Conservation (phyloP, 805 yeast genomes). For the Wickerhamiella lipophila region DNA sequence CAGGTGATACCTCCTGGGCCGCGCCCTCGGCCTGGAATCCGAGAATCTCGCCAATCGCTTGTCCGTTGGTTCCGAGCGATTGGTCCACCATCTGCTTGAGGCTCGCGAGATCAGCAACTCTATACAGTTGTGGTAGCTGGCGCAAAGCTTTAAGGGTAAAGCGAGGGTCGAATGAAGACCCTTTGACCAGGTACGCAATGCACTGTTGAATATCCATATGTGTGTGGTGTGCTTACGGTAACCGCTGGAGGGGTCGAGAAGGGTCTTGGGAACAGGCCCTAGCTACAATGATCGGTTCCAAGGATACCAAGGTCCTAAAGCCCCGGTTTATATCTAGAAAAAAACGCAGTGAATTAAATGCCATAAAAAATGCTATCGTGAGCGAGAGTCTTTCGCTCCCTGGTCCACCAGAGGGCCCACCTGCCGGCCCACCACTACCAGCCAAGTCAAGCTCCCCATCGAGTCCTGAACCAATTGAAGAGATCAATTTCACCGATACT, state of each 20-base stretch:
- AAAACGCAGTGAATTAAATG: slow-evolving; percentile 18
- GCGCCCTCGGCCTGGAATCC: slow-evolving; percentile 20
- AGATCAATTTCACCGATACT: background rate
- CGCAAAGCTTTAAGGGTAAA: slow-evolving; percentile 76
- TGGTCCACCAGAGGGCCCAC: background rate
- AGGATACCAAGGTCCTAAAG: slow-evolving; percentile 7
- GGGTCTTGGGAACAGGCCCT: background rate
- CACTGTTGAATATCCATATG: slow-evolving; percentile 14
- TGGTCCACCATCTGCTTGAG: slow-evolving; percentile 43
- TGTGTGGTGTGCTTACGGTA: slow-evolving; percentile 6
- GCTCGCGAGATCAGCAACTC: slow-evolving; percentile 42
- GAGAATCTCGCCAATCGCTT: slow-evolving; percentile 24
- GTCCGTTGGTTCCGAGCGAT: slow-evolving; percentile 42
- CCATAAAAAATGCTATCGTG: slow-evolving; percentile 12
- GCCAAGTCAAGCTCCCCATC: no score
- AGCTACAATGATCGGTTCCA: background rate
- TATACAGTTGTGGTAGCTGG: slow-evolving; percentile 65
- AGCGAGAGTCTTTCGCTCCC: background rate
- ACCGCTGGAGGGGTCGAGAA: background rate
- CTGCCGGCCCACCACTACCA: no score
- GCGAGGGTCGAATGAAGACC: slow-evolving; percentile 69
- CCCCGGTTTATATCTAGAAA: slow-evolving; percentile 13
- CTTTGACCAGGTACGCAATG: slow-evolving; percentile 43
- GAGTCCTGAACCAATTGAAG: background rate
- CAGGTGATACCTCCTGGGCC: slow-evolving; percentile 44